Evolutionary conservation across 768 basidiomycete species (phyloP).

Genomic region (Cystobasidiopsis lactophilus): DNA sequence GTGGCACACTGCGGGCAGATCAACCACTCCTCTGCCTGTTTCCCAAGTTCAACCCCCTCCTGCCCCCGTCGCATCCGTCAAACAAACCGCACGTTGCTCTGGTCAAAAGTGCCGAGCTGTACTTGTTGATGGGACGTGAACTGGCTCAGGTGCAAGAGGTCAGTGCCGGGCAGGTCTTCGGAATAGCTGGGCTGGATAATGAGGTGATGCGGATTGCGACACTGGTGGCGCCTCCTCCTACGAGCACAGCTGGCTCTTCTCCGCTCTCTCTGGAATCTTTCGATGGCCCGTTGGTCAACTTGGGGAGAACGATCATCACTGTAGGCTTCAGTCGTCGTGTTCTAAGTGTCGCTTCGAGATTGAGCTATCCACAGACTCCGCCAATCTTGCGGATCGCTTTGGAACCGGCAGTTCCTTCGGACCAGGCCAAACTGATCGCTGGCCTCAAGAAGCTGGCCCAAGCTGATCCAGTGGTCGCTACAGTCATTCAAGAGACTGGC

Average conservation of each 20-base stretch:
- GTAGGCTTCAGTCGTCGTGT: conserved; percentile 27
- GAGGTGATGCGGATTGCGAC: conserved; percentile 80
- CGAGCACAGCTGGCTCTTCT: no score
- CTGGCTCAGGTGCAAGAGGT: conserved; percentile 63
- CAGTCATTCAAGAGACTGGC: conserved; percentile 87
- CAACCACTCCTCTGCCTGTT: conserved; percentile 48
- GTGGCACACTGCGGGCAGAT: conserved; percentile 52
- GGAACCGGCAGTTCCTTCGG: conserved; percentile 47
- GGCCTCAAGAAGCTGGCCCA: conserved; percentile 78
- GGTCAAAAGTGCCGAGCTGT: conserved; percentile 50
- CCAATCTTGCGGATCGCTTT: conserved; percentile 91
- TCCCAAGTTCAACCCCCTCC: conserved; percentile 55
- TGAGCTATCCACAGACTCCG: conserved; percentile 33
- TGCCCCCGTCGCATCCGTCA: conserved; percentile 40
- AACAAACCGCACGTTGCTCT: conserved; percentile 43
- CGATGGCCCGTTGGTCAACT: conserved; percentile 50
- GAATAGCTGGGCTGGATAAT: conserved; percentile 68
- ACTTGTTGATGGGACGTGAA: conserved; percentile 95
- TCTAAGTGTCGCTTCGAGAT: background rate
- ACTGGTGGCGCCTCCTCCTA: conserved; percentile 34
- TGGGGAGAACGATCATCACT: conserved; percentile 45
- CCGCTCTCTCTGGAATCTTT: background rate
- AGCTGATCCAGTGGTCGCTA: conserved; percentile 91
- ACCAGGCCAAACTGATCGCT: conserved; percentile 46
- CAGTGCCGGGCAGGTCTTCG: conserved; percentile 81